Conservation (phyloP, 2,329 filamentous ascomycete genomes). For the Chaetothyriales sp. region DNA sequence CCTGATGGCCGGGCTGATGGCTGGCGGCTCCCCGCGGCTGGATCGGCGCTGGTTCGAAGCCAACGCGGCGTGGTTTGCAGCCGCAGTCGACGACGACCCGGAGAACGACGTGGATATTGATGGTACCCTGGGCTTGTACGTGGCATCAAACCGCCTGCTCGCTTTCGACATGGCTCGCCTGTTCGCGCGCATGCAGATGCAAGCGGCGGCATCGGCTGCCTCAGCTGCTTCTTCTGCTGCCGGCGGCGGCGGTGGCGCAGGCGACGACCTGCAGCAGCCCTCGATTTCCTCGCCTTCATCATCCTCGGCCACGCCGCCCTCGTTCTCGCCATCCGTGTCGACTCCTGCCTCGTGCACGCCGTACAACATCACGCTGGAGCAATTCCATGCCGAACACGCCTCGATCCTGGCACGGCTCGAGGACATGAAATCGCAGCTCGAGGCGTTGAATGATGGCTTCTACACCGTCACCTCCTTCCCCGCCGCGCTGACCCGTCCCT, state of each 20-base stretch:
- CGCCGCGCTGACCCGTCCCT: slow-evolving; percentile 30
- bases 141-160: slow-evolving; percentile 55
- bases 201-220: neutral
- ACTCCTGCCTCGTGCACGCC: slow-evolving; percentile 31
- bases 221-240: neutral
- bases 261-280: neutral
- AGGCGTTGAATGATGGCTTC: slow-evolving; percentile 48
- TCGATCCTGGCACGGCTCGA: slow-evolving; percentile 34
- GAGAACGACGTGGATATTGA: slow-evolving; percentile 37
- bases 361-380: slow-evolving; percentile 45
- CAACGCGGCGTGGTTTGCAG: slow-evolving; percentile 48
- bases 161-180: slow-evolving; percentile 69
- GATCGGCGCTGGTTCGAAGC: slow-evolving; percentile 64
- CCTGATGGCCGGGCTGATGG: slow-evolving; percentile 68
- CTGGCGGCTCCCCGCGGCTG: slow-evolving; percentile 60
- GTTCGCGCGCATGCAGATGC: slow-evolving; percentile 50
- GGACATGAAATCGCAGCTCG: slow-evolving; percentile 38
- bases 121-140: slow-evolving; percentile 54
- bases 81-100: slow-evolving; percentile 47
- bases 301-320: neutral
- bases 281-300: neutral
- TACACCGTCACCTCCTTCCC: slow-evolving; percentile 53
- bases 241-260: too few relatives aligned
- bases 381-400: slow-evolving; percentile 51
- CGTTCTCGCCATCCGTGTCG: neutral